Base-by-base conservation (phyloP, 345 rosid genomes). In the Anastatica hierochuntica region DNA sequence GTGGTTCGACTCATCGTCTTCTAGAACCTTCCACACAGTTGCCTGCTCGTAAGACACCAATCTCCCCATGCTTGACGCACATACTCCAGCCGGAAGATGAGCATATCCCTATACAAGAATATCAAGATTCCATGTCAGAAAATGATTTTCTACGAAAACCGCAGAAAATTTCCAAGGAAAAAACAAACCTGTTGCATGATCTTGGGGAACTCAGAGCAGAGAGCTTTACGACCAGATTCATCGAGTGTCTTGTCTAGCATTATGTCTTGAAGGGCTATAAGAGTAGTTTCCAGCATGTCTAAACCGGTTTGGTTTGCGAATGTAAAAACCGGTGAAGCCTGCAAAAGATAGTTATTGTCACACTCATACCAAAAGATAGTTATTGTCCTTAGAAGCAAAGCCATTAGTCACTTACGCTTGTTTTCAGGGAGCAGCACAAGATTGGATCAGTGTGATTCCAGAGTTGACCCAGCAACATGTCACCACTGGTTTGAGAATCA, bases 221-320 rank as follows among this genome's bases (percentile, higher is more conserved):
- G 84, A 60, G 65, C 62, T 74, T 84, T 90, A 44, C 79, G 73
- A 15, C 95, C 92, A 36, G 80, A 66, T 63, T 87, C 96, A 19
- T 87, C 83, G 0, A 87, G 79, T 34, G 81, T 83, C 80, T 84
- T 87, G 75, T 90, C 96, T 11, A 90, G 79, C 80, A 73, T 82
- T 20, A 90, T 82, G 69, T 87, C 98, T 68, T 90, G 98, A 66
- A 87, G 96, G 31, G 95, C 82, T 21, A 90, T 80, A 6, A 90
- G 78, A 6, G 96, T 87, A 1, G 98, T 90, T 74, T 90, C 98
- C 1, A 90, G 90, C 96, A 90, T 90, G 74, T 87, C 96, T 10
- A 90, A 79, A 53, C 98, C 96, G 1, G 95, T 90, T 73, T 87
- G 95, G 77, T 90, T 90, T 7, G 92, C 92, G 1, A 84, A 88